Base-by-base conservation (phyloP, 257 asterid genomes). In the Salvia rosmarinus region DNA sequence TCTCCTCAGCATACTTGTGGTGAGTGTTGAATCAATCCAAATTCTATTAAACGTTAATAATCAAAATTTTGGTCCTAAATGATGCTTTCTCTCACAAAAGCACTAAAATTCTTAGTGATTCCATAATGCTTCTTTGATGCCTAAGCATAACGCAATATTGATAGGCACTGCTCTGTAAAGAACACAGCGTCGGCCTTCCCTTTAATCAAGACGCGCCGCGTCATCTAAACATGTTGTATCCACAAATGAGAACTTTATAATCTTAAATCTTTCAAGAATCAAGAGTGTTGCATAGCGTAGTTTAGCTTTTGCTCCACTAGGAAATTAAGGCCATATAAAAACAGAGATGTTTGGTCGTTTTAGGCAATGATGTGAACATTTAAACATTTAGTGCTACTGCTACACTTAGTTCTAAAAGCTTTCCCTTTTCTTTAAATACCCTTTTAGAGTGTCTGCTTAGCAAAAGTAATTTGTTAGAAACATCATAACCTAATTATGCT, bases 1-100 rank as follows among this genome's bases (percentile, higher is more conserved):
- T 14, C 86, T 92, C 71, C 82, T 88, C 64, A 88, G 97, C 62
- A 70, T 89, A 67, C 86, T 92, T 32, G 83, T 90, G 97, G 96
- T 92, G 81, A 83, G 86, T 75, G 57, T 67, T 21, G n/a, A 32
- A 35, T 67, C 23, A 39, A 34, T 64, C 58, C 64, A 47, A n/a
- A n/a, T 69, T 47, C 17, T 57, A 14, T 47, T 9, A 67, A 67
- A 19, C 40, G n/a, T 43, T 32, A 20, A 40, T 23, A 20, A 43
- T 51, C 12, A 12, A 8, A 59, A 7, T 0, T n/a, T 14, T 21
- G 37, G 21, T 51, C 66, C 49, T 42, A 23, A 19, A 11, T 35
- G 14, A 34, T 20, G 70, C 72, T 25, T 25, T 62, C 20, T 47
- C 34, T 46, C 21, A 8, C 65, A 5, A 64, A 64, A 43, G 8